phyloP scores from a whole-genome alignment of 2,329 filamentous ascomycete species.

The Alternaria brassicae region DNA sequence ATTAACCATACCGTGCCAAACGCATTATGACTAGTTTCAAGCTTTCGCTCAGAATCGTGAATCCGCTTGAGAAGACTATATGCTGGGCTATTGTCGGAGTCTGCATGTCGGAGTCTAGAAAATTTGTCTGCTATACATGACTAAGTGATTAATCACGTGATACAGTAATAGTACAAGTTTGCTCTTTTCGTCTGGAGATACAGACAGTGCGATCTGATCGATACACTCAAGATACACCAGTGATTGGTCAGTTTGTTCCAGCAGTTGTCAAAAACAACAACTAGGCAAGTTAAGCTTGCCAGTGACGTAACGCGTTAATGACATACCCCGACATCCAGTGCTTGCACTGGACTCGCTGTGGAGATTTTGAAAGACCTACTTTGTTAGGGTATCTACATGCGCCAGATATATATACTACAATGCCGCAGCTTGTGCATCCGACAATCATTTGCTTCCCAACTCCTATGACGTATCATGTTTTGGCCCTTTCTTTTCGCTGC shows the following conservation, averaged over 20 bases:
- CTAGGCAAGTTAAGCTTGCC: not conserved
- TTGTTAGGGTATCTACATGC: not conserved
- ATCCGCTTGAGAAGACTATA: not conserved
- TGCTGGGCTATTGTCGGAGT: no score
- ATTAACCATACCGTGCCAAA: not conserved
- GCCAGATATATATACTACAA: not conserved
- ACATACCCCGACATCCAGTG: not conserved
- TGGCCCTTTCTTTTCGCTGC: not conserved
- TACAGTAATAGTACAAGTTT: no score
- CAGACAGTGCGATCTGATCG: no score
- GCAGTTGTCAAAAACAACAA: not conserved
- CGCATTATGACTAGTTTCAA: not conserved
- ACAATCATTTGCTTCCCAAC: not conserved
- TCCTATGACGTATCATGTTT: constrained; percentile 2
- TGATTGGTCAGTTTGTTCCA: no score
- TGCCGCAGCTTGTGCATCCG: not conserved
- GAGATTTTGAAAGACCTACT: not conserved
- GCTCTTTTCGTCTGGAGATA: no score
- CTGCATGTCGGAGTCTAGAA: no score
- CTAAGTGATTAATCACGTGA: no score
- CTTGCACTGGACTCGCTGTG: not conserved
- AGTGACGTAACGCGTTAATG: constrained; percentile 1
- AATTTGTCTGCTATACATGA: no score
- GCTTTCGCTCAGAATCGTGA: not conserved
- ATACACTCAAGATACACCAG: no score